Evolutionary conservation across 2,329 filamentous ascomycete genomes (phyloP).

Genomic region (Furcasterigmium furcatum): DNA sequence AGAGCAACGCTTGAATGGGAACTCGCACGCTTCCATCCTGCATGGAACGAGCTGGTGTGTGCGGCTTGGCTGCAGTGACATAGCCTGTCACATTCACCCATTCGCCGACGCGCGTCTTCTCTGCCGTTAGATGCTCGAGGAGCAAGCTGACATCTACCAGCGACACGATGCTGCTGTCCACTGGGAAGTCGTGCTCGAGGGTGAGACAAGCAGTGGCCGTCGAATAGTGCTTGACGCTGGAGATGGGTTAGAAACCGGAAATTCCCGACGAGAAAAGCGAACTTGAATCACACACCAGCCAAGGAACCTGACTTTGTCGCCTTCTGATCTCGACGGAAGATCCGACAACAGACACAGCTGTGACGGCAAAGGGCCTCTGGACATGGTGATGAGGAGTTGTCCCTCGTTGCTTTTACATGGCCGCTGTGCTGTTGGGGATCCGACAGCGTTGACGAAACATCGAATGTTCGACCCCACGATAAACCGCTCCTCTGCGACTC

Average conservation of each 20-base stretch:
- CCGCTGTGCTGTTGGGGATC: too few relatives aligned
- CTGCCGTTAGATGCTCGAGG: conserved; percentile 59
- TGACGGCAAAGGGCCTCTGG: conserved; percentile 60
- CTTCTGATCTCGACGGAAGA: conserved; percentile 46
- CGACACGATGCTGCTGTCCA: conserved; percentile 40
- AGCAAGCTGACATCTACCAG: conserved; percentile 70
- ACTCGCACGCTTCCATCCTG: conserved; percentile 19
- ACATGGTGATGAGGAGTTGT: too few relatives aligned
- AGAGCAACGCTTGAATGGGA: conserved; percentile 68
- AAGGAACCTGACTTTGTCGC: conserved; percentile 85
- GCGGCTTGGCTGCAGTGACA: conserved; percentile 36
- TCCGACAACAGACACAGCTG: conserved; percentile 62
- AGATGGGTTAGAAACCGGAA: conserved; percentile 17
- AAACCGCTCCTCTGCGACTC: too few relatives aligned
- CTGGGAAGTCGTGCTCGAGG: conserved; percentile 66
- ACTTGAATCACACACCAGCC: conserved; percentile 64
- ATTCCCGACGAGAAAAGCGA: neutral
- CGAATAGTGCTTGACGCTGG: conserved; percentile 49
- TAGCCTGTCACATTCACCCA: conserved; percentile 93
- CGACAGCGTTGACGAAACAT: too few relatives aligned
- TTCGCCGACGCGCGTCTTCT: conserved; percentile 67
- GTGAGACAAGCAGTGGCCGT: conserved; percentile 56
- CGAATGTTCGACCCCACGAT: too few relatives aligned
- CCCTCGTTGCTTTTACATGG: too few relatives aligned
- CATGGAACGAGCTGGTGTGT: neutral